Evolutionary conservation across 306 rosid species (phyloP).

Genomic region (Betula pendula): DNA sequence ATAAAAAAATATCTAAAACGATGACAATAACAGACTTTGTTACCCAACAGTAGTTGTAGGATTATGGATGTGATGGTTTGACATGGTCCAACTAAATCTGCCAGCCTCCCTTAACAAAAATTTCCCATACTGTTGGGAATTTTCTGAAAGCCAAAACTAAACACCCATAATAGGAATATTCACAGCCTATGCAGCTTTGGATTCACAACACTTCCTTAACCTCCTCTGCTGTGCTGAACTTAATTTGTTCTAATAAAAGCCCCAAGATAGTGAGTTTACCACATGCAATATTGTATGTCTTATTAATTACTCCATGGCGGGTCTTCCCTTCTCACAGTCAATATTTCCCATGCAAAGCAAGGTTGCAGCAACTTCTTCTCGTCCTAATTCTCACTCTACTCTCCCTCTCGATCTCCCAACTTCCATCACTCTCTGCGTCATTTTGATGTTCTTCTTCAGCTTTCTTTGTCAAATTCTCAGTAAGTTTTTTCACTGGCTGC

Average conservation of each 20-base stretch:
- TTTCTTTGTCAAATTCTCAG: slow-evolving; percentile 28
- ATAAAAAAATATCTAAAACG: no score
- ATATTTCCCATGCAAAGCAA: slow-evolving; percentile 11
- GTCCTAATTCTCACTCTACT: slow-evolving; percentile 27
- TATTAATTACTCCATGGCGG: no score
- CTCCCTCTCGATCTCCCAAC: slow-evolving; percentile 27
- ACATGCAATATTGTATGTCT: no score
- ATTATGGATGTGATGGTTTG: background rate
- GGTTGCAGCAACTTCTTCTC: slow-evolving; percentile 4
- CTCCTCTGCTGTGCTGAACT: no score
- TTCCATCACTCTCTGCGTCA: slow-evolving; percentile 29
- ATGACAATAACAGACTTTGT: no score
- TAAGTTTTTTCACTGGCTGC: slow-evolving; percentile 28
- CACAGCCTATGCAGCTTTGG: background rate
- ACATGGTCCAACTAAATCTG: slow-evolving; percentile 6
- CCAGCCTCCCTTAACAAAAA: background rate
- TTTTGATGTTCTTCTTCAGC: slow-evolving; percentile 28
- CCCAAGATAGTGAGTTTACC: background rate
- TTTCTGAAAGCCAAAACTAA: background rate
- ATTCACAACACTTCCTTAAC: no score
- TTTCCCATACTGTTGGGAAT: background rate
- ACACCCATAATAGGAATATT: slow-evolving; percentile 6
- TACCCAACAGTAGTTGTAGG: background rate
- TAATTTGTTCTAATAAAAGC: background rate
- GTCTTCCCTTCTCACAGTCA: slow-evolving; percentile 17